phyloP scores from a whole-genome alignment of 1,139 yeast genomes.

The Spencermartinsiella ligniputridi region DNA sequence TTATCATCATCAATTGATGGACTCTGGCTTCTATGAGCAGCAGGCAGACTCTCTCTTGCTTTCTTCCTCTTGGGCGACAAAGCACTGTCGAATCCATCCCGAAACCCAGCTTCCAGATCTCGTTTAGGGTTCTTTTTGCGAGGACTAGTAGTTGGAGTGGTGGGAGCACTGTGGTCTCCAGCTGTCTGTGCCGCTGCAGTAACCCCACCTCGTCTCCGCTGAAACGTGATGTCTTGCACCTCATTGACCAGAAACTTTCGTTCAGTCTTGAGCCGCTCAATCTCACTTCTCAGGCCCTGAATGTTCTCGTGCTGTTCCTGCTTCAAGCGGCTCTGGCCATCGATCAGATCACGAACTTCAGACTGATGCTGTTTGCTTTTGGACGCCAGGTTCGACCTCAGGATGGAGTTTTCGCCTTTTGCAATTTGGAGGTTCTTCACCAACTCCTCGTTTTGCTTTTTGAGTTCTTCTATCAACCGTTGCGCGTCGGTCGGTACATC shows the following conservation, averaged over 20 bases:
- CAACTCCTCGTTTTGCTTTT: constrained; percentile 6
- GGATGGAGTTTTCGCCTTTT: constrained; percentile 68
- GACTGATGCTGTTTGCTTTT: constrained; percentile 43
- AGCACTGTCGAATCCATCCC: constrained; percentile 25
- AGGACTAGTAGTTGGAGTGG: constrained; percentile 11
- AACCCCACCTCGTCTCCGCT: neutral
- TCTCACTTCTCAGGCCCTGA: constrained; percentile 39
- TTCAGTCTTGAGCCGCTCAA: constrained; percentile 64
- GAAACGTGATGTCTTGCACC: constrained; percentile 25
- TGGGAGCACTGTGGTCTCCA: too few species aligned
- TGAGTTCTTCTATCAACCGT: neutral
- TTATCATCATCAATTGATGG: neutral
- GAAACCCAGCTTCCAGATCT: constrained; percentile 24
- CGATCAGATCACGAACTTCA: constrained; percentile 43
- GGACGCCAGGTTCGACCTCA: constrained; percentile 58
- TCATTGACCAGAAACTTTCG: constrained; percentile 56
- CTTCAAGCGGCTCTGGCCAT: constrained; percentile 33
- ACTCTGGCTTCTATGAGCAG: constrained; percentile 7
- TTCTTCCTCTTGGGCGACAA: constrained; percentile 13
- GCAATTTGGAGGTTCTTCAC: constrained; percentile 15
- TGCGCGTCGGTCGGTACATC: neutral
- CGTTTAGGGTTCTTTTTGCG: constrained; percentile 13
- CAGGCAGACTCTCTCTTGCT: constrained; percentile 7
- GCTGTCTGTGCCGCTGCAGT: too few species aligned
- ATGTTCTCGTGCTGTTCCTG: constrained; percentile 42